phyloP scores from a whole-genome alignment of 139 green algal genomes.

The Trebouxia sp. region DNA sequence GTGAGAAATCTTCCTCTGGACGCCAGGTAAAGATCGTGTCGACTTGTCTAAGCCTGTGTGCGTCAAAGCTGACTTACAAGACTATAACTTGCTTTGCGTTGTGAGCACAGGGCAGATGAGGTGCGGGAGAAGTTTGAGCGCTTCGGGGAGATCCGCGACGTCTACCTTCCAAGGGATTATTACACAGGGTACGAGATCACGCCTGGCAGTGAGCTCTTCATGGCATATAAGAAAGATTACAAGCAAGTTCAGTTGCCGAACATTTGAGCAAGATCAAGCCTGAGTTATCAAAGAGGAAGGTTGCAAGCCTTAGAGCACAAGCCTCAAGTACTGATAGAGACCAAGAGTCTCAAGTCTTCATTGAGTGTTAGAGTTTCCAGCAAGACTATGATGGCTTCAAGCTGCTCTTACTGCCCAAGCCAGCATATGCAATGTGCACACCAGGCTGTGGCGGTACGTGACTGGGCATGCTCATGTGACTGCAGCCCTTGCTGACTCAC shows the following conservation, averaged over 20 bases:
- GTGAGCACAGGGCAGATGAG: constrained; percentile 60
- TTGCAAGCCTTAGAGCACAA: constrained; percentile 27
- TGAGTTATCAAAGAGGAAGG: constrained; percentile 21
- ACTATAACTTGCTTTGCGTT: background rate
- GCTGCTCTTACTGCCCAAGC: constrained; percentile 3
- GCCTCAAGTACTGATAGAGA: background rate
- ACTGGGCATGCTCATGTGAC: background rate
- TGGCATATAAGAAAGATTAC: background rate
- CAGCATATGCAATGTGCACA: background rate
- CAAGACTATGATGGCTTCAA: constrained; percentile 19
- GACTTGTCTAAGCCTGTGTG: too few species aligned
- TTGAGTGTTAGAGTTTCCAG: constrained; percentile 15
- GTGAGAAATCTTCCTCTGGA: constrained; percentile 76
- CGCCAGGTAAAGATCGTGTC: constrained; percentile 41
- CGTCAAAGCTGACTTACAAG: background rate
- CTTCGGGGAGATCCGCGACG: constrained; percentile 72
- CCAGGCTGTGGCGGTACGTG: constrained; percentile 21
- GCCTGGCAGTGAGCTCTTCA: too few species aligned
- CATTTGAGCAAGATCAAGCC: background rate
- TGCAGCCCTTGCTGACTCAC: background rate
- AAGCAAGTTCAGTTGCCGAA: background rate
- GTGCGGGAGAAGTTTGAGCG: constrained; percentile 66
- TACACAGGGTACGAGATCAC: constrained; percentile 66
- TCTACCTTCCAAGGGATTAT: constrained; percentile 81
- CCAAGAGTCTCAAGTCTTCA: constrained; percentile 10